phyloP scores from a whole-genome alignment of 345 rosid genomes.

The Moricandia arvensis region DNA sequence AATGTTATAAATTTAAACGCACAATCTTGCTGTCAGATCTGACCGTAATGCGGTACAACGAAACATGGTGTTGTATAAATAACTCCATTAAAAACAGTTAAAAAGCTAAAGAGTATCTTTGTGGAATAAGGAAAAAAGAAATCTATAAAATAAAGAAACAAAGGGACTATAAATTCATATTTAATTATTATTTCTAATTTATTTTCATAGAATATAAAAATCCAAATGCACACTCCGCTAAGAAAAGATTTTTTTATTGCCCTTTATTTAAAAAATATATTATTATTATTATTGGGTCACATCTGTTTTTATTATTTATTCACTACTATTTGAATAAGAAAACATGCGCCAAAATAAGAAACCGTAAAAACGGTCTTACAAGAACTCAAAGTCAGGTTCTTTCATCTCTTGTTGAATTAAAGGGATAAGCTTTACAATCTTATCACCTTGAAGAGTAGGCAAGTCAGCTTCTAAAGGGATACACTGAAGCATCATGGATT shows the following conservation, averaged over 20 bases:
- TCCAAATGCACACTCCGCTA: neutral
- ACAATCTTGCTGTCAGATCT: neutral
- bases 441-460: slow-evolving; percentile 3
- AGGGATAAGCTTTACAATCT: neutral
- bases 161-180: neutral
- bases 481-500: slow-evolving; percentile 1
- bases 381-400: neutral
- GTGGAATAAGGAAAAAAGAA: neutral
- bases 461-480: slow-evolving; percentile 12
- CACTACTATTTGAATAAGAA: neutral
- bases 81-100: neutral
- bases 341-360: neutral
- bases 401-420: neutral
- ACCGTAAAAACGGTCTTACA: neutral
- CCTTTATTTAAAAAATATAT: too few species aligned
- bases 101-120: neutral
- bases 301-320: neutral
- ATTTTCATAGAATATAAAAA: neutral
- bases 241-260: too few species aligned
- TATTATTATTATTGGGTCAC: too few species aligned
- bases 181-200: neutral
- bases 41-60: neutral
- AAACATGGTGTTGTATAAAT: neutral
- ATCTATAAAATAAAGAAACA: neutral
- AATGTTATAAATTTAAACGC: neutral